These are phyloP conservation scores for Diaporthe vexans DNA, from an alignment of 2,329 filamentous ascomycete genomes.

Conservation along the genomic window DNA sequence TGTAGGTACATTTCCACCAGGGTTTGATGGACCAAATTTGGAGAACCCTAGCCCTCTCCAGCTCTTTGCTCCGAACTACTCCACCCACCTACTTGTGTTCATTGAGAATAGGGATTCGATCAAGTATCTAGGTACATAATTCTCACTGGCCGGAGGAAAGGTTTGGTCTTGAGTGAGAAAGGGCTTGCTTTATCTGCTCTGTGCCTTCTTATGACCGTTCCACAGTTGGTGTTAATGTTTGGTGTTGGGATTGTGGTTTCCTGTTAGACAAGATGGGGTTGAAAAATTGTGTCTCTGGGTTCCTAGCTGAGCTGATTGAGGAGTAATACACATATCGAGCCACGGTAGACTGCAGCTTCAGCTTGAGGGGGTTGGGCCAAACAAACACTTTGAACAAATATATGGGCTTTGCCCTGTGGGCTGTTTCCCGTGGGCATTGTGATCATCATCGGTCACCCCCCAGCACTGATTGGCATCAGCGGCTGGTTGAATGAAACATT, in stretches of 20 bases:
- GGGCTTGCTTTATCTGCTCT: too few relatives aligned
- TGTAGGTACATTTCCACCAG: not conserved
- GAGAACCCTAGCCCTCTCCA: not conserved
- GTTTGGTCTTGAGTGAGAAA: not conserved
- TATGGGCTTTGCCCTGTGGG: not conserved
- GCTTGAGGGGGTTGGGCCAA: not conserved
- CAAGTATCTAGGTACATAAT: not conserved
- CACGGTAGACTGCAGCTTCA: not conserved
- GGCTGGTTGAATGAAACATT: conserved; percentile 23
- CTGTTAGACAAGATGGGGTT: too few relatives aligned
- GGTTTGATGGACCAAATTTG: conserved; percentile 4
- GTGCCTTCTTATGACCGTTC: too few relatives aligned
- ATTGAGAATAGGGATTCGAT: too few relatives aligned
- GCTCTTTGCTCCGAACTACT: not conserved
- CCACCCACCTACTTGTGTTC: too few relatives aligned
- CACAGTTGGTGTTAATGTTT: too few relatives aligned
- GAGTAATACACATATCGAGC: not conserved
- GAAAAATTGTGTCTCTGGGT: too few relatives aligned
- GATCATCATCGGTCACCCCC: not conserved
- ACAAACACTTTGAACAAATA: not conserved
- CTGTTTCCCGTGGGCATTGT: not conserved
- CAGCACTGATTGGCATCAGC: not conserved
- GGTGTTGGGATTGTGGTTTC: not conserved
- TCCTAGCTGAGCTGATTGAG: not conserved
- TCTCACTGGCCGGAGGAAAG: not conserved